Evolutionary conservation across 129 eudicot genomes (phyloP), one percentile per base, ranked within the genome.

Genomic region (Artemisia tridentata): DNA sequence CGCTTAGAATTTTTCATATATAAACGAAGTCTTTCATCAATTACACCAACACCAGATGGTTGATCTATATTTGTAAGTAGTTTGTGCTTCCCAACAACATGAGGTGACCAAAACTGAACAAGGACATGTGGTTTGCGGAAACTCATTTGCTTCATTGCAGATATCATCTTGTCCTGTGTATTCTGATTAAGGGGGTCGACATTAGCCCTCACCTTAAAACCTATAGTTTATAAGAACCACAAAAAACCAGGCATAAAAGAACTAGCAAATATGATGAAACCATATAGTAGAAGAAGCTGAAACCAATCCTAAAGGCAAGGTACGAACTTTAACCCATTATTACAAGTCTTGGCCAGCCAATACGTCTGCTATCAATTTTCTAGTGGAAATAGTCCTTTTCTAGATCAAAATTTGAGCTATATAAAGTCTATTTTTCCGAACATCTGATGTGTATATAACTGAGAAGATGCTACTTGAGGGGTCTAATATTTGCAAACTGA

Each of bases 101-200:
- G 41, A 5, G 45, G 71, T 1, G 20, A 48, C 46, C 71, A 66
- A 48, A 66, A 66, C 71, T 66, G 71, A 66, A 66, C 57, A 14
- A 66, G 3, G 14, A 66, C 57, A 47, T 7, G 14, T 20, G 7
- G 31, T 7, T 66, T 56, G 6, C 71, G 71, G 13, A 66, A 21
- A 21, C 11, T 13, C 50, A 66, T 14, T 38, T 6, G 20, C 57
- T 48, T 66, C 50, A 66, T 3, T 66, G 23, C 57, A 47, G 23
- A 20, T 23, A 21, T 66, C 5, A 48, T 43, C 29, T 65, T 65
- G 16, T 2, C 11, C 8, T 4, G 1, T 63, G 16, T 16, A 13
- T 16, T 21, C n/a, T 63, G 68, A 2, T 63, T 19, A 63, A 0
- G 19, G 18, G 59, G 16, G 59, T 7, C 21, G 19, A 17, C 19